Conservation (phyloP, 129 eudicot genomes). For the Centella asiatica region DNA sequence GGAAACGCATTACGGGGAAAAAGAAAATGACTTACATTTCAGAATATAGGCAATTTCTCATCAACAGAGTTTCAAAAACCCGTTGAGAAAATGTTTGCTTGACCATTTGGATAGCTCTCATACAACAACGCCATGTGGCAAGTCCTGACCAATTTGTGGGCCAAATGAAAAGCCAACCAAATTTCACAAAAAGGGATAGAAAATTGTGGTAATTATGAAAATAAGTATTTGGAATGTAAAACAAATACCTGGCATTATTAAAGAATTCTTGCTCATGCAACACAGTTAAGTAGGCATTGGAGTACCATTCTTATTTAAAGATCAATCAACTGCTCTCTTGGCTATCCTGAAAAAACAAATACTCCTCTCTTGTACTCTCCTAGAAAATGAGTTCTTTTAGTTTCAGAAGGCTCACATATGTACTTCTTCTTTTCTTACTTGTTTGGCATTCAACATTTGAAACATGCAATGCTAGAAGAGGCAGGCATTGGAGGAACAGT, state of each 20-base stretch:
- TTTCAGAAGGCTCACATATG: slow-evolving; percentile 38
- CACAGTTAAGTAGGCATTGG: slow-evolving; percentile 15
- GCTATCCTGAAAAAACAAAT: slow-evolving; percentile 19
- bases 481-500: slow-evolving; percentile 41
- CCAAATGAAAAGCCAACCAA: slow-evolving; percentile 17
- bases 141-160: slow-evolving; percentile 11
- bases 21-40: slow-evolving; percentile 9
- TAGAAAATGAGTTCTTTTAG: slow-evolving; percentile 25
- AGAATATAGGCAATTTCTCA: not conserved
- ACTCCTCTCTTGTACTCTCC: slow-evolving; percentile 13
- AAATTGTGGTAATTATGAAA: slow-evolving; percentile 2
- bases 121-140: slow-evolving; percentile 3
- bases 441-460: slow-evolving; percentile 37
- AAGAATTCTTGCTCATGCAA: slow-evolving; percentile 4
- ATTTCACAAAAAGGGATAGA: slow-evolving; percentile 1
- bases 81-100: not conserved
- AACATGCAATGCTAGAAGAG: slow-evolving; percentile 49
- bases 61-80: not conserved
- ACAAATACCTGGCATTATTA: slow-evolving; percentile 10
- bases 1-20: not conserved
- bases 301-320: slow-evolving; percentile 34
- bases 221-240: slow-evolving; percentile 16
- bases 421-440: slow-evolving; percentile 35
- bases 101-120: slow-evolving; percentile 4
- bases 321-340: slow-evolving; percentile 20